Base-by-base conservation (phyloP, 306 rosid genomes). In the Comarum palustre region DNA sequence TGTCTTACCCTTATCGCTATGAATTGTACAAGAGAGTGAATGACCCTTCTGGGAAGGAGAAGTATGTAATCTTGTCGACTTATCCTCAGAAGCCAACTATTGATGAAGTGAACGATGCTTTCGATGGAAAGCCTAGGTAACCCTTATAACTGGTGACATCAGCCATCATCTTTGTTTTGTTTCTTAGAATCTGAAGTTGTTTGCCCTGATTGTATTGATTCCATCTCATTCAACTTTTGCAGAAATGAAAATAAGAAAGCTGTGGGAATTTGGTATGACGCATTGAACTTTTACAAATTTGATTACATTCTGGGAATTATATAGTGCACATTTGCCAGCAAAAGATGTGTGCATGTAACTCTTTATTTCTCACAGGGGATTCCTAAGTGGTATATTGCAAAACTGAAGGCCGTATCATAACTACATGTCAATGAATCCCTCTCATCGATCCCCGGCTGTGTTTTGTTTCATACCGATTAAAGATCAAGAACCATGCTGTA, bases 11-110 rank as follows among this genome's bases (percentile, higher is more conserved):
- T 22, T 82, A 81, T 75, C 86, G 55, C 9, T 88, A 88, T 38
- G 98, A 91, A 69, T 76, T 94, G 81, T 94, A 82, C 85, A 94
- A 83, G 79, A 89, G 98, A 82, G 89, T 94, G 54, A 96, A 94
- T 62, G 98, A 88, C 66, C 69, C 86, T 55, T 57, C 73, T 7
- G 86, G 91, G 46, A 90, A 85, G 71, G 97, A 93, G 81, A 91
- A 85, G 79, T 93, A 91, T 66, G 84, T 82, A 11, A 41, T 87
- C 72, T 39, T 93, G 75, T 75, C 94, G 3, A 81, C 89, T 3
- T 93, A 82, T 80, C 86, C 90, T 8, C 39, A 77, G 43, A 89
- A 83, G 79, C 98, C 97, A 47, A 82, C 72, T 54, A 57, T 36
- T 5, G 92, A 91, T 81, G 96, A 93, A 84, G 77, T 89, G 52